Base-by-base conservation (phyloP, 2,329 filamentous ascomycete species). In the Stemphylium vesicarium region DNA sequence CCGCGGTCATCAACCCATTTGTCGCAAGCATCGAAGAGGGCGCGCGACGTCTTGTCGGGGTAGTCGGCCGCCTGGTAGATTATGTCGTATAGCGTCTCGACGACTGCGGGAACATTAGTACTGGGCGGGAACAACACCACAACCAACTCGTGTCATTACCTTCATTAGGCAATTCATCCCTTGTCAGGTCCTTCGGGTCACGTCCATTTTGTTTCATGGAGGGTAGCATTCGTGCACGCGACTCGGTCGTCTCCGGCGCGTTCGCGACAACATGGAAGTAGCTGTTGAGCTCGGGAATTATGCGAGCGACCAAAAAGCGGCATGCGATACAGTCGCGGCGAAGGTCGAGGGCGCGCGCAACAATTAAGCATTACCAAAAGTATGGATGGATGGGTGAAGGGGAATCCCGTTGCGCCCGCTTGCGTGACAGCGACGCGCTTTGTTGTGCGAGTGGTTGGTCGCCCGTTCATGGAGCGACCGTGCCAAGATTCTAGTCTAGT, bases 11-110 rank as follows among this genome's bases (percentile, higher is more conserved):
- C 85, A n/a, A 96, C 83, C 37, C 93, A 82, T 51, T 85, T 81
- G 69, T 95, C 89, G 71, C 96, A 96, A 26, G 91, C 91, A 48
- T 84, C 82, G 76, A 96, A 96, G 15, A 96, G 83, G 9, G 91
- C 91, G 69, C 87, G 87, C 2, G 63, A 62, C 53, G 89, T 91
- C 3, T 90, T 88, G 50, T 84, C 84, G 1, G 85, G 81, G 26
- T 90, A 82, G 36, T 84, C 79, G 76, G 93, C 86, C 38, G 91
- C 92, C 64, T 84, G 82, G 57, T 81, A 80, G 68, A 96, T 87
- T 68, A 96, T 90, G 54, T 89, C 83, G 75, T 92, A 89, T 53
- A 96, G 82, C 58, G 92, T 82, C 58, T 85, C 83, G 73, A 96
- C 90, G 79, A 96, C 93, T 92, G 24, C 31, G 24, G 16, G 8